phyloP scores from a whole-genome alignment of 2,329 filamentous ascomycete genomes.

The Lasiodiplodia gonubiensis region DNA sequence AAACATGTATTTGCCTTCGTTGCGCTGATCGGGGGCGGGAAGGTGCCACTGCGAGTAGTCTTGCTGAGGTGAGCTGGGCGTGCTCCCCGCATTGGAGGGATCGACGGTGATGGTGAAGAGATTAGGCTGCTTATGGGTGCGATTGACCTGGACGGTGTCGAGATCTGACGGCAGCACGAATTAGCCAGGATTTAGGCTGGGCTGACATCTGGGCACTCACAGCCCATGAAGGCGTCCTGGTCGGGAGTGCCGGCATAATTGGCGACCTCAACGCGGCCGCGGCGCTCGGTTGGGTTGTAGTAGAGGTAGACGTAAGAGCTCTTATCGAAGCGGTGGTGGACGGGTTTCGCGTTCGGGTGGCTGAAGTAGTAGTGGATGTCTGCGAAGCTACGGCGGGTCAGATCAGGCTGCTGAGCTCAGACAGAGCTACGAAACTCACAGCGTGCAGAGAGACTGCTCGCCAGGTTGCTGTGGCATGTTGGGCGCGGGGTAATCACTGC shows the following conservation, averaged over 20 bases:
- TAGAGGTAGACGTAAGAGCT: constrained; percentile 82
- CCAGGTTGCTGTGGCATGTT: constrained; percentile 56
- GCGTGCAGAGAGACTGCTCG: constrained; percentile 54
- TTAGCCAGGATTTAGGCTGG: neutral
- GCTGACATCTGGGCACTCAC: constrained; percentile 58
- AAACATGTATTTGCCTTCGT: constrained; percentile 81
- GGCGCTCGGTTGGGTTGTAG: constrained; percentile 70
- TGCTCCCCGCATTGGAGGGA: constrained; percentile 39
- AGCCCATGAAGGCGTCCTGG: constrained; percentile 81
- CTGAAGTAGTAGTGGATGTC: constrained; percentile 82
- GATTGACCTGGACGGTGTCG: constrained; percentile 68
- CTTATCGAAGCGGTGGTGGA: constrained; percentile 82
- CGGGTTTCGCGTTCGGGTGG: constrained; percentile 68
- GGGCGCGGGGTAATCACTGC: constrained; percentile 11
- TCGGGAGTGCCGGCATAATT: constrained; percentile 75
- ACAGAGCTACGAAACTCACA: constrained; percentile 44
- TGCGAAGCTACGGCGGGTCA: constrained; percentile 65
- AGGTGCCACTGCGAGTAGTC: constrained; percentile 71
- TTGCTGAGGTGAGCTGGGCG: constrained; percentile 53
- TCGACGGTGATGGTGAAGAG: constrained; percentile 72
- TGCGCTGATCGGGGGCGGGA: constrained; percentile 72
- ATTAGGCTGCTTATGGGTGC: constrained; percentile 76
- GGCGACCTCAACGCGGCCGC: constrained; percentile 75
- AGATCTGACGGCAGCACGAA: constrained; percentile 58
- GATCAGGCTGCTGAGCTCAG: neutral